Base-by-base conservation (phyloP, 2,329 filamentous ascomycete species). In the Aspergillus melleus region DNA sequence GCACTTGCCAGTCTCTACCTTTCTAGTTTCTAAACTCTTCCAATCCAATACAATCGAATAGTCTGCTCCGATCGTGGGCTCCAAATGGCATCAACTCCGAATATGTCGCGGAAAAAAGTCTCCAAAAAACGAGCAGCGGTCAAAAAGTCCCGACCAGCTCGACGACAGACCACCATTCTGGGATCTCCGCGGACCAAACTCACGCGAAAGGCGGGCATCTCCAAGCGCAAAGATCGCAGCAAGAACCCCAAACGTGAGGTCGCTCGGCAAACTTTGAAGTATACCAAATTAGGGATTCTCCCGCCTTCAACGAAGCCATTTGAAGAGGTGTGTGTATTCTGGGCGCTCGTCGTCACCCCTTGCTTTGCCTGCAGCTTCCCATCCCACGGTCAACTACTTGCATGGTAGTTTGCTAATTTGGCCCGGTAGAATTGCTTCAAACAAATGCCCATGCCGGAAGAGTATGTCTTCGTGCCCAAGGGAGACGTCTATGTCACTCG, bases 401-500 rank as follows among this genome's bases (percentile, higher is more conserved):
- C 60, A 55, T 39, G 52, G 22, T 49, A 5, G 49, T 16, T 56
- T 16, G 30, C 55, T 60, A 58, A 66, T 50, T 42, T 42, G 36
- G 46, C 26, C 26, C 51, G 42, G 24, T 59, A 78, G 76, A 73
- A 73, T 51, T 72, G 74, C 46, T 63, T 72, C 26, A 65, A 72
- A 50, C 57, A 57, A 26, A 62, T 71, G 10, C 64, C 66, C 1
- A 60, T 74, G 26, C 74, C 71, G 6, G 36, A 65, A 22, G 68
- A 64, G 26, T 80, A 79, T 65, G 60, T 71, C 20, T 78, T 79
- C 57, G 76, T 80, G 6, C 71, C 72, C 29, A 79, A 75, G 64
- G 78, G 78, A 12, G 68, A 80, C 58, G 67, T 75, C 29, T 80
- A 79, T 62, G 64, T 80, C 16, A 80, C 78, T n/a, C 71, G 77